Conservation (phyloP, 1,284 basidiomycete genomes). For the Melampsora americana region DNA sequence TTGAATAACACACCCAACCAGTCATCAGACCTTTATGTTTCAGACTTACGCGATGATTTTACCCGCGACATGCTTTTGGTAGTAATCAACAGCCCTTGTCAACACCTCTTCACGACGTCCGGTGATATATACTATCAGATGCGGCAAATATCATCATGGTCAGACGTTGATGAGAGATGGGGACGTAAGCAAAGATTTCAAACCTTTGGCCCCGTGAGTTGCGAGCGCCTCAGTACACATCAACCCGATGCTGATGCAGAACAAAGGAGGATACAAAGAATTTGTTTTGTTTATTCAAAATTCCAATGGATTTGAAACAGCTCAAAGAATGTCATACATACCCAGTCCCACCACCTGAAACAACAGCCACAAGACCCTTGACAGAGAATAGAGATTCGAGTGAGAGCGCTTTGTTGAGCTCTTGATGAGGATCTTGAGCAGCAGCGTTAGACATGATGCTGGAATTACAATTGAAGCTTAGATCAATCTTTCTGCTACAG, state of each 20-base stretch:
- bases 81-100: slow-evolving; percentile 29
- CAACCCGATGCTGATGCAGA: slow-evolving; percentile 30
- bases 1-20: not conserved
- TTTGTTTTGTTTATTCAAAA: not conserved
- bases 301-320: not conserved
- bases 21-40: not conserved
- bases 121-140: slow-evolving; percentile 22
- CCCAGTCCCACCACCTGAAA: slow-evolving; percentile 41
- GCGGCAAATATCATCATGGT: no score
- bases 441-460: slow-evolving; percentile 26
- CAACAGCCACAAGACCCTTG: slow-evolving; percentile 28
- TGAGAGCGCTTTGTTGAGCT: slow-evolving; percentile 39
- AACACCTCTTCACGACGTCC: slow-evolving; percentile 36
- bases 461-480: no score
- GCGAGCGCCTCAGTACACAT: slow-evolving; percentile 39
- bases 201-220: slow-evolving; percentile 37
- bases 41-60: slow-evolving; percentile 34
- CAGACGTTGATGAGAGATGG: no score
- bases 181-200: not conserved
- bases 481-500: no score
- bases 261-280: not conserved
- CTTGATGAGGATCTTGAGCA: slow-evolving; percentile 14
- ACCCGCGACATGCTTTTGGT: slow-evolving; percentile 29
- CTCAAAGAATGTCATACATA: not conserved
- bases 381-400: slow-evolving; percentile 33